Percentiles rank a stretch among this genome's conserved stretches.
These are phyloP conservation scores for Candida buenavistaensis DNA, from an alignment of 1,139 yeast genomes.

Conservation along the genomic window DNA sequence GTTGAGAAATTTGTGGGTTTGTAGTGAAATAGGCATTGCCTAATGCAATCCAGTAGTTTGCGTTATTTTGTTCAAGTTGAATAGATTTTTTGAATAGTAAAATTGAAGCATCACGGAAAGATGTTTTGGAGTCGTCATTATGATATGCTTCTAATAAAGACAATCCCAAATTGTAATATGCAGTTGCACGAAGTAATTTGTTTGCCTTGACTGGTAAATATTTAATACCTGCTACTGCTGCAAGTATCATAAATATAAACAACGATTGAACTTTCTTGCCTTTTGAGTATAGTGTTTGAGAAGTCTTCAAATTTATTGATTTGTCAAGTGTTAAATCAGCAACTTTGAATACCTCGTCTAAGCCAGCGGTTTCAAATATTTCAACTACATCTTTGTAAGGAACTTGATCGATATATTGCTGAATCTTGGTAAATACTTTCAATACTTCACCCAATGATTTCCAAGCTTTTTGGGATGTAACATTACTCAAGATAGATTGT, in stretches of 20 bases:
- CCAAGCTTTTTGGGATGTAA: constrained; percentile 54
- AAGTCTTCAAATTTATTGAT: constrained; percentile 12
- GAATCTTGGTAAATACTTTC: constrained; percentile 44
- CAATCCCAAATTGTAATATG: constrained; percentile 70
- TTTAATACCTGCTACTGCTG: constrained; percentile 29
- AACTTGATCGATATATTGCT: constrained; percentile 38
- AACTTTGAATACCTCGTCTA: constrained; percentile 5
- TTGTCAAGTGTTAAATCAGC: constrained; percentile 10
- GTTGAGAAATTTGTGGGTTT: constrained; percentile 80
- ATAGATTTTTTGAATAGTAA: constrained; percentile 64
- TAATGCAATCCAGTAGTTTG: constrained; percentile 77
- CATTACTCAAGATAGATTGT: constrained; percentile 37
- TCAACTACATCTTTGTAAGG: constrained; percentile 43
- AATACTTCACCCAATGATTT: constrained; percentile 51
- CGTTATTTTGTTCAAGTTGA: constrained; percentile 64
- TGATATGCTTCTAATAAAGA: constrained; percentile 54
- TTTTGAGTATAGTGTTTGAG: constrained; percentile 13
- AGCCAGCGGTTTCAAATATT: constrained; percentile 24
- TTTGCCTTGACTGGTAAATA: constrained; percentile 35
- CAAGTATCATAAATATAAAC: constrained; percentile 24
- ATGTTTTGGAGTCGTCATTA: constrained; percentile 19
- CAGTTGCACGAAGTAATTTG: constrained; percentile 57
- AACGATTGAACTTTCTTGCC: constrained; percentile 23
- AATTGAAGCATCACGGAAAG: constrained; percentile 50
- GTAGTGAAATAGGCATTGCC: constrained; percentile 66